phyloP scores from a whole-genome alignment of 176 grass and related monocot species.

The Raddia guianensis region DNA sequence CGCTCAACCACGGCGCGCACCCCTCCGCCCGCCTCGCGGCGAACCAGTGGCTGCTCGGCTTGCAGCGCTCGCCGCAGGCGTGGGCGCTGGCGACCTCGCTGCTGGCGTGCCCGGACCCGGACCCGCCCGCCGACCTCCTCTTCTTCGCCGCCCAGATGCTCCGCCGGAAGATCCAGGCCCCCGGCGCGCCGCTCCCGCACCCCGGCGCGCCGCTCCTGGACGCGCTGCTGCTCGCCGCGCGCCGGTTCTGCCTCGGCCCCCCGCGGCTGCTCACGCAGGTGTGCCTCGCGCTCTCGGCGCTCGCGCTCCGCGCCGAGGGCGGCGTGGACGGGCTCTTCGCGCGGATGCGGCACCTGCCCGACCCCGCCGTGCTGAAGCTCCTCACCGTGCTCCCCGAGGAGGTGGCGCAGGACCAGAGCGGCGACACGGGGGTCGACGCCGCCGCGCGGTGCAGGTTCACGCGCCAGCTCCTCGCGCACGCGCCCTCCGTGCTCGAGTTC shows the following conservation, averaged over 20 bases:
- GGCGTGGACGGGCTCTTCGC: slow-evolving; percentile 74
- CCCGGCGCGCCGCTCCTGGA: slow-evolving; percentile 42
- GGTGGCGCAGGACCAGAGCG: slow-evolving; percentile 68
- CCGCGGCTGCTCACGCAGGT: slow-evolving; percentile 88
- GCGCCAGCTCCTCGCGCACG: slow-evolving; percentile 75
- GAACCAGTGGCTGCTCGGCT: slow-evolving; percentile 55
- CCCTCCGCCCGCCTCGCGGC: slow-evolving; percentile 28
- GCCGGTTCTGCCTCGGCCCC: slow-evolving; percentile 62
- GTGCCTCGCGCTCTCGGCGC: slow-evolving; percentile 76
- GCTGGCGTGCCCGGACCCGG: slow-evolving; percentile 40
- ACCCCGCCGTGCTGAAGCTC: slow-evolving; percentile 68
- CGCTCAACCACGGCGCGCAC: slow-evolving; percentile 41
- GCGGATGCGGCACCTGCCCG: slow-evolving; percentile 58
- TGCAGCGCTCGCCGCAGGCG: slow-evolving; percentile 46
- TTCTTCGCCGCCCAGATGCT: slow-evolving; percentile 66
- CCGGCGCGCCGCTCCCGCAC: neutral
- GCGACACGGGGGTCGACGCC: slow-evolving; percentile 56
- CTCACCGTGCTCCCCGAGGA: slow-evolving; percentile 94
- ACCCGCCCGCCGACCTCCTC: slow-evolving; percentile 51
- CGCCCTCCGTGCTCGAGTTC: slow-evolving; percentile 78
- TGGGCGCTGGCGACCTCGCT: slow-evolving; percentile 40
- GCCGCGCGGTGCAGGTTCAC: slow-evolving; percentile 67
- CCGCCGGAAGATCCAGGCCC: slow-evolving; percentile 64
- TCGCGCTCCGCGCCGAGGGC: slow-evolving; percentile 64
- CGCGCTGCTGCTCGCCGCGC: slow-evolving; percentile 68